These are phyloP conservation scores for Exophiala mesophila DNA, from an alignment of 2,329 filamentous ascomycete species.

Conservation along the genomic window DNA sequence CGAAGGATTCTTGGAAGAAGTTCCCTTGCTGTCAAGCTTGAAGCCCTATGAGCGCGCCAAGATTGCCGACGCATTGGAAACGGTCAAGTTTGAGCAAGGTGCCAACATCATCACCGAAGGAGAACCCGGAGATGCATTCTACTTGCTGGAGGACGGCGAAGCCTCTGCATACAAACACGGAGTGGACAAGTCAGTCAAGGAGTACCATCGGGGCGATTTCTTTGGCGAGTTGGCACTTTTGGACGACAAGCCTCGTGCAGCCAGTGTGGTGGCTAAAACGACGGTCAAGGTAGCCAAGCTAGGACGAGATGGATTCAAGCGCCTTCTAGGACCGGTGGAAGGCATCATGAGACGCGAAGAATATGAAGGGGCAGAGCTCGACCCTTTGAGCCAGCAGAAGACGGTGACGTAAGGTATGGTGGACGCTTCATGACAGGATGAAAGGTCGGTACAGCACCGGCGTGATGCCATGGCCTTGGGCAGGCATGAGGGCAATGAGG, in stretches of 20 bases:
- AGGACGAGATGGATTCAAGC: slow-evolving; percentile 91
- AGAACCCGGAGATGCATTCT: slow-evolving; percentile 87
- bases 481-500: no score
- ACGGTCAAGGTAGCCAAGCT: slow-evolving; percentile 91
- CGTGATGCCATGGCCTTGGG: no score
- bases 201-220: slow-evolving; percentile 88
- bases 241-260: slow-evolving; percentile 88
- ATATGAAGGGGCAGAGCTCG: slow-evolving; percentile 31
- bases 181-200: slow-evolving; percentile 63
- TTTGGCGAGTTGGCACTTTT: slow-evolving; percentile 93
- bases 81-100: slow-evolving; percentile 74
- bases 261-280: slow-evolving; percentile 75
- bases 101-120: slow-evolving; percentile 86
- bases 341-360: slow-evolving; percentile 77
- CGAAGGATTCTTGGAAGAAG: slow-evolving; percentile 92
- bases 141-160: slow-evolving; percentile 79
- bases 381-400: slow-evolving; percentile 26
- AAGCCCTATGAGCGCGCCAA: slow-evolving; percentile 93
- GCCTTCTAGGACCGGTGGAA: slow-evolving; percentile 86
- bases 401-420: slow-evolving; percentile 37
- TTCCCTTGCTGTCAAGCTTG: slow-evolving; percentile 74
- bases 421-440: no score
- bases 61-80: slow-evolving; percentile 93
- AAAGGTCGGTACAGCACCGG: no score
- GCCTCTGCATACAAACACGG: slow-evolving; percentile 83